A percentile compares a stretch with the other conserved stretches of the same genome.
These are phyloP conservation scores for Amphirosellinia nigrospora DNA, from an alignment of 495 filamentous ascomycete species.

Conservation along the genomic window DNA sequence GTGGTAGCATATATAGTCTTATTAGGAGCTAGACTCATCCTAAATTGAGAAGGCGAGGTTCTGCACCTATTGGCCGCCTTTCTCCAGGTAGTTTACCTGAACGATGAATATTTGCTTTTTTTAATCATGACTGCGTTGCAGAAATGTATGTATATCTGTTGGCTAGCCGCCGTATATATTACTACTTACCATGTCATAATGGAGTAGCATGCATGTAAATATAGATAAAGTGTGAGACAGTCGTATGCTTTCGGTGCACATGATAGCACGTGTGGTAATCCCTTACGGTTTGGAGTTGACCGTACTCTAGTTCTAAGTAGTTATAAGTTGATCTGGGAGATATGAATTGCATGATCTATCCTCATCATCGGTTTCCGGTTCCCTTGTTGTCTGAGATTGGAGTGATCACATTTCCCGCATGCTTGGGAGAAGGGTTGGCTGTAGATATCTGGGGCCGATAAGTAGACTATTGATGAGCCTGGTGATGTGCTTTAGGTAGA, in stretches of 20 bases:
- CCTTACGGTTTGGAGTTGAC: not conserved
- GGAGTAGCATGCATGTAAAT: not conserved
- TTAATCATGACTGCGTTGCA: not conserved
- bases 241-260: not conserved
- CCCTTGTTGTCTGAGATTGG: not conserved
- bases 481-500: not conserved
- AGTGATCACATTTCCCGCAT: not conserved
- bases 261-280: not conserved
- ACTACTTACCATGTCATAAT: not conserved
- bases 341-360: not conserved
- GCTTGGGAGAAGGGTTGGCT: not conserved
- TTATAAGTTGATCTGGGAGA: not conserved
- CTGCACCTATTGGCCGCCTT: not conserved
- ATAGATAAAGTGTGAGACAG: not conserved
- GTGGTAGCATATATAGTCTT: constrained; percentile 13
- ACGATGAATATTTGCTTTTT: not conserved
- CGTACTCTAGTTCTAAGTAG: not conserved
- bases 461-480: not conserved
- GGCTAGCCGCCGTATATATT: not conserved
- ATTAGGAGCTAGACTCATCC: constrained; percentile 1
- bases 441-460: not conserved
- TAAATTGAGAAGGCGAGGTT: not conserved
- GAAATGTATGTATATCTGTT: not conserved
- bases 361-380: not conserved
- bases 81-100: not conserved